Percentiles rank a stretch among this genome's conserved stretches.
Evolutionary conservation across 768 basidiomycete genomes (phyloP).

Genomic region (Phlebiopsis flavidoalba): DNA sequence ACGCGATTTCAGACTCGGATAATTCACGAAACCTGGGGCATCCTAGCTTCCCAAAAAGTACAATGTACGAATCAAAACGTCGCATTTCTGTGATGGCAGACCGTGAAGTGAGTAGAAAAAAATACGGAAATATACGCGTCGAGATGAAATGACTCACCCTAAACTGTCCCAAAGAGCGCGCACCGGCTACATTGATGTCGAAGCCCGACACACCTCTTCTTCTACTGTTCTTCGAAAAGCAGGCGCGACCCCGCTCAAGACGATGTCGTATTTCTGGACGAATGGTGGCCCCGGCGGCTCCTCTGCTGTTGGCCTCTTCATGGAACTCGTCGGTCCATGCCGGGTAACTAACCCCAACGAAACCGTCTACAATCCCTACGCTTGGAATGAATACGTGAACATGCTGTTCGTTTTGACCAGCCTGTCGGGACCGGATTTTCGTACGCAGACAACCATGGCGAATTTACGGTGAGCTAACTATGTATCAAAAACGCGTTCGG

Average conservation of each 20-base stretch:
- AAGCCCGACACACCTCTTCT: constrained; percentile 44
- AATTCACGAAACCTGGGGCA: constrained; percentile 37
- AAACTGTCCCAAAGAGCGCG: background rate
- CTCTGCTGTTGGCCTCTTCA: constrained; percentile 32
- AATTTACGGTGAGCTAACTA: constrained; percentile 38
- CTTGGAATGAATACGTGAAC: constrained; percentile 62
- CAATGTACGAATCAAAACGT: constrained; percentile 36
- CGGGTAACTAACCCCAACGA: constrained; percentile 46
- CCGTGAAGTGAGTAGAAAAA: constrained; percentile 20
- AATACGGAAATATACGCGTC: background rate
- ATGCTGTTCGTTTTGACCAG: constrained; percentile 40
- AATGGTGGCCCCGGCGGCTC: constrained; percentile 31
- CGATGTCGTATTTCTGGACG: constrained; percentile 29
- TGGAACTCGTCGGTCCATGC: constrained; percentile 65
- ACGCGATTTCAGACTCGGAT: background rate
- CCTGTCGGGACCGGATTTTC: constrained; percentile 26
- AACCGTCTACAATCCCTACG: constrained; percentile 48
- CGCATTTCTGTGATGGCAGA: constrained; percentile 38
- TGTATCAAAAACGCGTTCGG: constrained; percentile 1
- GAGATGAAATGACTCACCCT: background rate
- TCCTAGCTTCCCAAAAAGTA: constrained; percentile 38
- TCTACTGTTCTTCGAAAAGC: constrained; percentile 47
- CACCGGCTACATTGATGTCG: constrained; percentile 48
- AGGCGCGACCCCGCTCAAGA: constrained; percentile 28
- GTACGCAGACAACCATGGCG: constrained; percentile 48